Percentiles rank a stretch among this genome's conserved stretches.
These are phyloP conservation scores for Piloderma croceum DNA, from an alignment of 768 basidiomycete species.

Conservation along the genomic window DNA sequence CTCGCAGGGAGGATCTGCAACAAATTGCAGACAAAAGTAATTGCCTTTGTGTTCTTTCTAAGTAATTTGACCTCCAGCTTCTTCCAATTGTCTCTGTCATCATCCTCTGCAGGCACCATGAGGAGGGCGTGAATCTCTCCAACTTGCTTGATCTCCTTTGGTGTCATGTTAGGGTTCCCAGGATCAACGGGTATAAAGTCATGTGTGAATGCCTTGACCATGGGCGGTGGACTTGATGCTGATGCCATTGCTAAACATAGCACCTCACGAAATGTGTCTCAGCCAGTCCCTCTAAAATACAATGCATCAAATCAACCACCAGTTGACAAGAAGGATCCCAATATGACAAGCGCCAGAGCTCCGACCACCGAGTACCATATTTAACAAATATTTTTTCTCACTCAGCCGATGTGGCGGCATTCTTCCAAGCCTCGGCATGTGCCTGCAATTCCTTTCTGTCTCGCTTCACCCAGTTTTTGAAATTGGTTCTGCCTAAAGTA, in stretches of 20 bases:
- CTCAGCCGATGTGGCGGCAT: background rate
- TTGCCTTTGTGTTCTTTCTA: background rate
- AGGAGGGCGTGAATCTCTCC: background rate
- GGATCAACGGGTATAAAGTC: background rate
- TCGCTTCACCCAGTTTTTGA: background rate
- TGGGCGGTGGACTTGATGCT: background rate
- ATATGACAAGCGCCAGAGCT: constrained; percentile 15
- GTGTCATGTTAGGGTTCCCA: background rate
- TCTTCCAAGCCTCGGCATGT: background rate
- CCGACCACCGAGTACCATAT: constrained; percentile 13
- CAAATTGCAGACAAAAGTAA: background rate
- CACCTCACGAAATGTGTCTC: background rate
- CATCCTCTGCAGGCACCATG: background rate
- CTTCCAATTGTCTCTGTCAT: background rate
- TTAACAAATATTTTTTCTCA: constrained; percentile 3
- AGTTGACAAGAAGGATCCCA: constrained; percentile 17
- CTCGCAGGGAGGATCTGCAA: background rate
- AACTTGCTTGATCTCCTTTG: background rate
- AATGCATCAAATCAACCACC: constrained; percentile 21
- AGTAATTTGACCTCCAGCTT: background rate
- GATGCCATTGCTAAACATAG: constrained; percentile 2
- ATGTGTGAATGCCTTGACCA: background rate
- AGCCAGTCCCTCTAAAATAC: constrained; percentile 3
- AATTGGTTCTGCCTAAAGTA: constrained; percentile 1
- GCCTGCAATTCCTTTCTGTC: background rate